These are phyloP conservation scores for Triticum dicoccoides DNA, from an alignment of 176 grass and related monocot species.

Conservation along the genomic window DNA sequence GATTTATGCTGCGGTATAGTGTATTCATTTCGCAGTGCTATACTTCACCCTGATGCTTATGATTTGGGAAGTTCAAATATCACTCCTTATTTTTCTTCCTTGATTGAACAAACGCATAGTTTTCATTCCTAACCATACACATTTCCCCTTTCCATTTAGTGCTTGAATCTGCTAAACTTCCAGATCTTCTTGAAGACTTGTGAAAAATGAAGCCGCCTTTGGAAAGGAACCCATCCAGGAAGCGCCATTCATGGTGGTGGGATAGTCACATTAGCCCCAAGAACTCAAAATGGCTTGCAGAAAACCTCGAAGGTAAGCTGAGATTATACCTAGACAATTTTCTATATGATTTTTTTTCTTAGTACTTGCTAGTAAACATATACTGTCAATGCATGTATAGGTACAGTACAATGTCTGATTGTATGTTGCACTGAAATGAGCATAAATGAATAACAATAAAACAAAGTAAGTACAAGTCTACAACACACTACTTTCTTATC, in stretches of 20 bases:
- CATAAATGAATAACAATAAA: constrained; percentile 27
- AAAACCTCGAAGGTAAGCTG: constrained; percentile 71
- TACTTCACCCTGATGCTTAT: not conserved
- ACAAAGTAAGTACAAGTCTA: not conserved
- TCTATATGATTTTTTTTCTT: not conserved
- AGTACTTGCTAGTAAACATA: not conserved
- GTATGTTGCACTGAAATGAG: not conserved
- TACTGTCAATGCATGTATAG: not conserved
- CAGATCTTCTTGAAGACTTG: not conserved
- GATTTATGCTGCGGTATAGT: not conserved
- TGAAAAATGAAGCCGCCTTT: constrained; percentile 52
- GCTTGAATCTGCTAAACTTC: not conserved
- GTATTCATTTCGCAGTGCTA: not conserved
- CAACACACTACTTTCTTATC: constrained; percentile 7
- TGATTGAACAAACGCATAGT: not conserved
- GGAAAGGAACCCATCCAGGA: constrained; percentile 55
- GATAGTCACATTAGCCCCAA: constrained; percentile 73
- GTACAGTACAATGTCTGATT: not conserved
- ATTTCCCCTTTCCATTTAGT: not conserved
- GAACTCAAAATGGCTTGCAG: constrained; percentile 81
- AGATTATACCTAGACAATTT: not conserved
- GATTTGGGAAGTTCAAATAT: not conserved
- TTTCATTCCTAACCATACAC: not conserved
- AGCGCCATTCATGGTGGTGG: constrained; percentile 85
- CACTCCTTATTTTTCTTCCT: not conserved